Evolutionary conservation across 495 filamentous ascomycete genomes (phyloP).

Genomic region (Podospora australis): DNA sequence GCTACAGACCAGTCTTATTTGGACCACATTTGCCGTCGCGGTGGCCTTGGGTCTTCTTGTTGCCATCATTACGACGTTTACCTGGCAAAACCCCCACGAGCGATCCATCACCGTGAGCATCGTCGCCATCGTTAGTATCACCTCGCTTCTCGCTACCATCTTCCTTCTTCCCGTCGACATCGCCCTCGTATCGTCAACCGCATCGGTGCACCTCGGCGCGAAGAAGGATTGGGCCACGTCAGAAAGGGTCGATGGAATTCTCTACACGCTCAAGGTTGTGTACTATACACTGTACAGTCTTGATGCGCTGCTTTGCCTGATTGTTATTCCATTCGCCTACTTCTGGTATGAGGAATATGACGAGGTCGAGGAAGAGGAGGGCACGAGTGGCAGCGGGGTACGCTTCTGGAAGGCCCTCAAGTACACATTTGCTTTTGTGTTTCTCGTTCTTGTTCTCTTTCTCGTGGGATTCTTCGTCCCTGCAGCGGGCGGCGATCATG

Average conservation of each 20-base stretch:
- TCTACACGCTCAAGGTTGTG: slow-evolving; percentile 72
- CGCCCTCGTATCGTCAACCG: slow-evolving; percentile 85
- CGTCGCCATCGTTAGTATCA: slow-evolving; percentile 80
- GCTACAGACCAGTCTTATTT: slow-evolving; percentile 79
- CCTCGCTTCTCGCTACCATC: slow-evolving; percentile 81
- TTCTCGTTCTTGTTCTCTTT: slow-evolving; percentile 75
- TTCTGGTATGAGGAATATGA: slow-evolving; percentile 98
- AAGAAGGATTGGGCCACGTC: slow-evolving; percentile 94
- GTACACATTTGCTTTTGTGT: slow-evolving; percentile 81
- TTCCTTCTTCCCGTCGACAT: slow-evolving; percentile 93
- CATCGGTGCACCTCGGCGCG: slow-evolving; percentile 62
- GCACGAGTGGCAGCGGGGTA: slow-evolving; percentile 59
- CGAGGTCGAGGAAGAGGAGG: slow-evolving; percentile 71
- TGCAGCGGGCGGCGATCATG: slow-evolving; percentile 54
- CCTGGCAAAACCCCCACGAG: slow-evolving; percentile 82
- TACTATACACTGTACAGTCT: slow-evolving; percentile 91
- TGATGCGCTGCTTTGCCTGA: slow-evolving; percentile 83
- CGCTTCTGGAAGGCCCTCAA: slow-evolving; percentile 79
- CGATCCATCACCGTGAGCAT: slow-evolving; percentile 71
- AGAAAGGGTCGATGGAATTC: slow-evolving; percentile 65
- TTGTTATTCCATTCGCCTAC: slow-evolving; percentile 91
- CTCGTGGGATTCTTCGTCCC: slow-evolving; percentile 91
- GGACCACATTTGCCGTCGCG: slow-evolving; percentile 83
- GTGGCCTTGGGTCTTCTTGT: slow-evolving; percentile 62
- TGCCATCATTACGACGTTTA: slow-evolving; percentile 74